A percentile compares a stretch with the other conserved stretches of the same genome.
Evolutionary conservation across 768 basidiomycete species (phyloP).

Genomic region (Termitomyces sp.): DNA sequence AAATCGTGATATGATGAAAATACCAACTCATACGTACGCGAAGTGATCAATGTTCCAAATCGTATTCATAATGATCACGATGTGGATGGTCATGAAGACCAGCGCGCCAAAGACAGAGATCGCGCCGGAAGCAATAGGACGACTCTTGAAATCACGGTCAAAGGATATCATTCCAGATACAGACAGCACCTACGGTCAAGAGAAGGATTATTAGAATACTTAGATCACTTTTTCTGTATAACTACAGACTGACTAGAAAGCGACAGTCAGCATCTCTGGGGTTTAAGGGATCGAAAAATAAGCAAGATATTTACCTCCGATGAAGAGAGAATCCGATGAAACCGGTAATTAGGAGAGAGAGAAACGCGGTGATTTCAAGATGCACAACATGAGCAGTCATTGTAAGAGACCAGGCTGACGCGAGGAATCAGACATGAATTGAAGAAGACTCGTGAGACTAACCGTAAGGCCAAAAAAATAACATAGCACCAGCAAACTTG

Average conservation of each 20-base stretch:
- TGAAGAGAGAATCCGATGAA: slow-evolving; percentile 15
- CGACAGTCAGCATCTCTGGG: neutral
- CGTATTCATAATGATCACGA: slow-evolving; percentile 13
- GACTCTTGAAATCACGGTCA: slow-evolving; percentile 26
- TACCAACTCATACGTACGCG: slow-evolving; percentile 7
- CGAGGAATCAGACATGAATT: neutral
- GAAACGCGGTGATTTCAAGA: slow-evolving; percentile 9
- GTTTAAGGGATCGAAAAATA: too few species aligned
- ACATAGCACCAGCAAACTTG: slow-evolving; percentile 18
- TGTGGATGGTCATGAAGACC: slow-evolving; percentile 20
- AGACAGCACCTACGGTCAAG: slow-evolving; percentile 12
- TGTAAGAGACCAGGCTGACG: slow-evolving; percentile 16
- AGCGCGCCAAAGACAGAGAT: slow-evolving; percentile 28
- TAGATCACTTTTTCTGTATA: neutral
- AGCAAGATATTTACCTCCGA: slow-evolving; percentile 15
- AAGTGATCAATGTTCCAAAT: slow-evolving; percentile 15
- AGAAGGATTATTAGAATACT: neutral
- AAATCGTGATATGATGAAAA: neutral
- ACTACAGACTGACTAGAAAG: slow-evolving; percentile 11
- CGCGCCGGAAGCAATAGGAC: slow-evolving; percentile 28
- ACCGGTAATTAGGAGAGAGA: slow-evolving; percentile 6
- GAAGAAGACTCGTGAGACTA: neutral
- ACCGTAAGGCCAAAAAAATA: slow-evolving; percentile 20
- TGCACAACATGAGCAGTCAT: slow-evolving; percentile 13
- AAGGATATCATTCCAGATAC: slow-evolving; percentile 23